Evolutionary conservation across 345 rosid genomes (phyloP), one percentile per base, ranked within the genome.

Genomic region (Excoecaria agallocha): DNA sequence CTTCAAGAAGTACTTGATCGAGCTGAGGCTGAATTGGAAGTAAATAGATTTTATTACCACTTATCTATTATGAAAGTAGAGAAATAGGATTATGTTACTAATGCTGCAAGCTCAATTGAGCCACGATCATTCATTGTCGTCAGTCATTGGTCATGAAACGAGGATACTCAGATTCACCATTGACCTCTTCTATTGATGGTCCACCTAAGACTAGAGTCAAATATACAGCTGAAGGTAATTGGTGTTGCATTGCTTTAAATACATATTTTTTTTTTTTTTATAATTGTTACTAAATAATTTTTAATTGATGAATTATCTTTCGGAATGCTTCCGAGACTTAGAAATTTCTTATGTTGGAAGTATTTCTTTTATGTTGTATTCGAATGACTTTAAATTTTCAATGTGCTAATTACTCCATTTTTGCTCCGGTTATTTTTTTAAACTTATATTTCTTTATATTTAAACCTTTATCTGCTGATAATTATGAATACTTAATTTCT

Each of bases 121-220:
- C 25, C 3, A 56, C 60, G 7, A 15, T 56, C 9, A 24, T 74
- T 66, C 35, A n/a, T 46, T 12, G 12, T 30, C 35, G 74, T 70
- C 16, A 15, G 46, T 52, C 8, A 41, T 66, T 68, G 71, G 69
- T 71, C 62, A 93, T 91, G 97, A 91, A 93, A 89, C 88, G 98
- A 62, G 94, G 90, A 70, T 76, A 81, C 82, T 46, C 87, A 17
- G 89, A 84, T 66, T 88, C 91, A 61, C 87, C 91, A 12, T 82
- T 95, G n/a, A 80, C 85, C 80, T 89, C 91, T 72, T 22, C 76
- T 67, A 35, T 45, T 41, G 77, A 69, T 58, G 88, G 86, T 64
- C 97, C 90, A 46, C 89, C 96, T 80, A 83, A 87, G 37, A 86
- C 92, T 71, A 85, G 86, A 83, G 48, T 83, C 83, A 91, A 78